Percentiles rank a stretch among this genome's conserved stretches.
These are phyloP conservation scores for Coniochaeta sp. DNA, from an alignment of 2,329 filamentous ascomycete genomes.

Conservation along the genomic window DNA sequence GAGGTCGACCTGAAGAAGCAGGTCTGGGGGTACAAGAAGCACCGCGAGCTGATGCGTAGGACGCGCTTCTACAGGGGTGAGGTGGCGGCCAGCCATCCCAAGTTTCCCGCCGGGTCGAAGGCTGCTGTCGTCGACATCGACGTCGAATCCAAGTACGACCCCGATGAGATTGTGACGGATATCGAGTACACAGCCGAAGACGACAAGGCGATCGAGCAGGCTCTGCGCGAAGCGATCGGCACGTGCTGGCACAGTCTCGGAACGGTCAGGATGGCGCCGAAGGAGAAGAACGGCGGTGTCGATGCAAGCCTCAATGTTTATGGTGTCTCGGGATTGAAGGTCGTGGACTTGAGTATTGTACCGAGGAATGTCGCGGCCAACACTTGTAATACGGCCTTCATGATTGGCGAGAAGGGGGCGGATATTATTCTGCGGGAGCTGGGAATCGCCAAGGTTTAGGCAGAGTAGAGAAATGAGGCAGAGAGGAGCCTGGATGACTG, in stretches of 20 bases:
- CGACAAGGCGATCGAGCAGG: slow-evolving; percentile 36
- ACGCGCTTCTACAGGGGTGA: slow-evolving; percentile 44
- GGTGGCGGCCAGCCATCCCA: slow-evolving; percentile 32
- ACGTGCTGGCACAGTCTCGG: slow-evolving; percentile 36
- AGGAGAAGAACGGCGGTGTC: slow-evolving; percentile 31
- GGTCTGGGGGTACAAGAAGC: slow-evolving; percentile 57
- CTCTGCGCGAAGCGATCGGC: slow-evolving; percentile 25
- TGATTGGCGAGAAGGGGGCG: slow-evolving; percentile 40
- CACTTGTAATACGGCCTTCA: slow-evolving; percentile 39
- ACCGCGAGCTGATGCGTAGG: slow-evolving; percentile 41
- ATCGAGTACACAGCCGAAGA: slow-evolving; percentile 26
- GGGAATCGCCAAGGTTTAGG: too few relatives aligned
- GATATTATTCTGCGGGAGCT: slow-evolving; percentile 32
- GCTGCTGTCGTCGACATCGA: slow-evolving; percentile 26
- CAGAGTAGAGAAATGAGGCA: too few relatives aligned
- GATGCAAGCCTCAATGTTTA: slow-evolving; percentile 33
- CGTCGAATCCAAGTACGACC: slow-evolving; percentile 10
- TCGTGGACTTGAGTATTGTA: slow-evolving; percentile 26
- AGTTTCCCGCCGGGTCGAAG: slow-evolving; percentile 32
- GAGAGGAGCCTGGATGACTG: too few relatives aligned
- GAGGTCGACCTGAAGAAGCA: slow-evolving; percentile 51
- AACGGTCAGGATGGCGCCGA: slow-evolving; percentile 33
- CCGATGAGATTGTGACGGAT: neutral
- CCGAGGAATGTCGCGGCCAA: slow-evolving; percentile 33
- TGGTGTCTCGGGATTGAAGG: slow-evolving; percentile 30